A percentile compares a stretch with the other conserved stretches of the same genome.
phyloP scores from a whole-genome alignment of 2,329 filamentous ascomycete genomes.

The Dactylellina haptotyla region DNA sequence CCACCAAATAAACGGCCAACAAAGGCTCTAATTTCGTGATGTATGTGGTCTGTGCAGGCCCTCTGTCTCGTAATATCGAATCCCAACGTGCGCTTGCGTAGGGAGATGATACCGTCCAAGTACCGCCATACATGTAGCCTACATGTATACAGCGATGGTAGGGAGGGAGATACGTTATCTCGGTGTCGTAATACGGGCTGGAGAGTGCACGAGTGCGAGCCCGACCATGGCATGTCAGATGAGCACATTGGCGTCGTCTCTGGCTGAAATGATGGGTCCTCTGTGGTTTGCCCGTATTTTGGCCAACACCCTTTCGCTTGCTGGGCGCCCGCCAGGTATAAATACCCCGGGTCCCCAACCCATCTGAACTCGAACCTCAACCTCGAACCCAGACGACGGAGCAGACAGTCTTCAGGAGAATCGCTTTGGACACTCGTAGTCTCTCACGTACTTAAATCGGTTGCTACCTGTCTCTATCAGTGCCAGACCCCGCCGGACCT shows the following conservation, averaged over 20 bases:
- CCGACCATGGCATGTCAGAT: slow-evolving; percentile 33
- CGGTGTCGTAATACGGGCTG: too few relatives aligned
- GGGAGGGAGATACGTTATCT: too few relatives aligned
- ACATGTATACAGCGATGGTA: not conserved
- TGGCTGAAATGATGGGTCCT: not conserved
- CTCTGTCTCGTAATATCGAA: not conserved
- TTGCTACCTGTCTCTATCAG: too few relatives aligned
- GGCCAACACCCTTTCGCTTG: slow-evolving; percentile 51
- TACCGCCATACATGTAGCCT: too few relatives aligned
- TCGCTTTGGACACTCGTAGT: too few relatives aligned
- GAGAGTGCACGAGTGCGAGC: too few relatives aligned
- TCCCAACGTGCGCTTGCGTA: not conserved
- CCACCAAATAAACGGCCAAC: too few relatives aligned
- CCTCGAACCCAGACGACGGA: too few relatives aligned
- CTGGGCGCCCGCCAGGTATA: slow-evolving; percentile 38
- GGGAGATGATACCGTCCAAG: not conserved
- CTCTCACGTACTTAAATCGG: too few relatives aligned
- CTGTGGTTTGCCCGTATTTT: slow-evolving; percentile 2
- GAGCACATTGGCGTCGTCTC: slow-evolving; percentile 45
- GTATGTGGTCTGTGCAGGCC: slow-evolving; percentile 5
- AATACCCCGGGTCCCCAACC: slow-evolving; percentile 53
- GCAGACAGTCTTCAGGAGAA: too few relatives aligned
- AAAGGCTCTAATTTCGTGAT: slow-evolving; percentile 6
- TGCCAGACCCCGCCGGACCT: too few relatives aligned
- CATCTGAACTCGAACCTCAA: slow-evolving; percentile 39